A percentile compares a stretch with the other conserved stretches of the same genome.
Evolutionary conservation across 257 asterid genomes (phyloP).

Genomic region (Cruciata laevipes): DNA sequence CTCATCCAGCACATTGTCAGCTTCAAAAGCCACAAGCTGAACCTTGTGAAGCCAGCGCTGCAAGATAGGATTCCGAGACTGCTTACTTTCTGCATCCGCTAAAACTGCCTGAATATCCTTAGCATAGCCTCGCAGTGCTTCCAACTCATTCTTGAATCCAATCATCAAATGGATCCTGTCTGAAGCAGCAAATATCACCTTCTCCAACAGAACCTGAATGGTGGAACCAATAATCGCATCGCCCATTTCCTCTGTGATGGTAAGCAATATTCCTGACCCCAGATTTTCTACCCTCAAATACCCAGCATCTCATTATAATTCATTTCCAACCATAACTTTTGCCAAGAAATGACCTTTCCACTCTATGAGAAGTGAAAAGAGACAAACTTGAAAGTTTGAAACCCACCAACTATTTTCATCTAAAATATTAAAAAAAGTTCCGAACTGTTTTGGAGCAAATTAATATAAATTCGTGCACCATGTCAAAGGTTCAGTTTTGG

Average conservation of each 20-base stretch:
- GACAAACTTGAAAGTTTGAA: not conserved
- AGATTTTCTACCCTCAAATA: no score
- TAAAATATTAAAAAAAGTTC: no score
- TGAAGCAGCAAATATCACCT: not conserved
- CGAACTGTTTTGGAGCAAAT: not conserved
- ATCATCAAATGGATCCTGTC: not conserved
- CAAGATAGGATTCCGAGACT: not conserved
- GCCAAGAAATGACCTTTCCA: not conserved
- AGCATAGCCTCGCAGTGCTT: not conserved
- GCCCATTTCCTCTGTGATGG: not conserved
- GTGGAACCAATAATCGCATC: constrained; percentile 8
- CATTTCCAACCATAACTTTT: not conserved
- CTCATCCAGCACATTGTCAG: constrained; percentile 4
- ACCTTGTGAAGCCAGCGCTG: constrained; percentile 3
- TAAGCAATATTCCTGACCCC: no score
- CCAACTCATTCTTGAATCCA: constrained; percentile 6
- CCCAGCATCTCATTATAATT: not conserved
- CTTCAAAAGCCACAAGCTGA: not conserved
- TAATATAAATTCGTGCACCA: not conserved
- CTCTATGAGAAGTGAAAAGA: no score
- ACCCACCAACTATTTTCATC: not conserved
- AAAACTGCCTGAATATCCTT: not conserved
- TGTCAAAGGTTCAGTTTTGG: constrained; percentile 6
- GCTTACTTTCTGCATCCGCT: constrained; percentile 1
- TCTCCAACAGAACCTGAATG: not conserved